These are phyloP conservation scores for Paramecium sonneborni DNA, from an alignment of 73 alveolate genomes.

Conservation along the genomic window DNA sequence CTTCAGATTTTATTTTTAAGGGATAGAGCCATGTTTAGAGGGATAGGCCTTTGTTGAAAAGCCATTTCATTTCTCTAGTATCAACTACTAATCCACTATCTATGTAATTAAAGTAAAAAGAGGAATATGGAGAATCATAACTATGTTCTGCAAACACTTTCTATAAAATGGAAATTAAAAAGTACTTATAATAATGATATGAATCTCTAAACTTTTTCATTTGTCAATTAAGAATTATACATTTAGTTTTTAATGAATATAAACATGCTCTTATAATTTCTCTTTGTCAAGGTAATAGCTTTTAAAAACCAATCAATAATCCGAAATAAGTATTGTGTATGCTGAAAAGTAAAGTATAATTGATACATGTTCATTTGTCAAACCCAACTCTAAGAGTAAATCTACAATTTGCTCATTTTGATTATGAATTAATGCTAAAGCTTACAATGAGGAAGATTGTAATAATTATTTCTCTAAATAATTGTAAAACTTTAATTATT, in stretches of 20 bases:
- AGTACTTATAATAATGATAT: not conserved
- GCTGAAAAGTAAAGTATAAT: not conserved
- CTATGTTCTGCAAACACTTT: not conserved
- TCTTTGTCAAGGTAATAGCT: not conserved
- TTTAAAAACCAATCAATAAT: constrained; percentile 23
- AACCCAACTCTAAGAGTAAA: not conserved
- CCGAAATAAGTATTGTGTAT: not conserved
- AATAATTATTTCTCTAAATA: too few relatives aligned
- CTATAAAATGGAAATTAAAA: not conserved
- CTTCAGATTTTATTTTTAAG: not conserved
- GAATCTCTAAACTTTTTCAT: not conserved
- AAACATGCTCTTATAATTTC: constrained; percentile 7
- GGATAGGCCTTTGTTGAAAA: not conserved
- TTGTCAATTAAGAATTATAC: not conserved
- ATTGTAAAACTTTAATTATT: not conserved
- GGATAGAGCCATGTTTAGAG: constrained; percentile 35
- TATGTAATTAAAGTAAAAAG: constrained; percentile 2
- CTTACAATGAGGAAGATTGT: not conserved
- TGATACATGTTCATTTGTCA: not conserved
- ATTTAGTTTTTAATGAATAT: not conserved
- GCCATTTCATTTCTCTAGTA: constrained; percentile 54
- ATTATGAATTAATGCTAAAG: not conserved
- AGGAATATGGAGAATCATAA: not conserved
- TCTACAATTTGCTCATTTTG: not conserved
- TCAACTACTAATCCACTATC: constrained; percentile 50